Evolutionary conservation across 345 rosid genomes (phyloP), one percentile per base, ranked within the genome.

Genomic region (Gynandropsis gynandra): DNA sequence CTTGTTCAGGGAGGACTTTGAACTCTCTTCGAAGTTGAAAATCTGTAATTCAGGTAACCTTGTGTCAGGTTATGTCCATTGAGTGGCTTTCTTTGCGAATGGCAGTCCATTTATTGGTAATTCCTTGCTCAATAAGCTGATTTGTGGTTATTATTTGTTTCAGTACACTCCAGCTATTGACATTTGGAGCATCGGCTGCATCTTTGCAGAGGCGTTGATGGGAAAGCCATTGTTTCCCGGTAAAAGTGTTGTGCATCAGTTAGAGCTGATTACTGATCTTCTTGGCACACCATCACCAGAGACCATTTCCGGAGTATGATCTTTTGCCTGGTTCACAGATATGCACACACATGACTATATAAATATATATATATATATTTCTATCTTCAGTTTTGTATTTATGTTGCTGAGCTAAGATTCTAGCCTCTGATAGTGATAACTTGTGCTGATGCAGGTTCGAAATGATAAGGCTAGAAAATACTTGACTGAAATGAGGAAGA

Each of bases 1-100:
- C 82, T 85, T 84, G 87, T 92, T 92, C 70, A 92, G 98, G 98
- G 95, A 87, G 93, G 95, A 80, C 83, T 84, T 71, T 87, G 95
- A 90, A 76, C 89, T 84, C 89, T 85, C 95, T 84, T 79, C 86
- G 96, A 84, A 79, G 98, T 87, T 84, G 95, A 84, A 79, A 71
- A 56, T 75, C 93, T 87, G 66, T 84, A 77, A 65, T 76, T 77
- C 95, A 85, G 93, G 95, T 87, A 92, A 84, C 65, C 16, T 76
- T 80, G 83, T 77, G 52, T 52, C 64, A 59, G 70, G 70, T 65
- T 65, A 59, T 65, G 70, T 52, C n/a, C 60, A 65, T 65, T 65
- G 60, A 52, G 60, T 58, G 70, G 54, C 46, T 65, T 47, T 21
- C 52, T 52, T 32, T 58, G 64, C 54, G 52, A 73, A 47, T 64